Percentiles rank a stretch among this genome's conserved stretches.
phyloP scores from a whole-genome alignment of 73 alveolate species.

The Uronychia setigera region DNA sequence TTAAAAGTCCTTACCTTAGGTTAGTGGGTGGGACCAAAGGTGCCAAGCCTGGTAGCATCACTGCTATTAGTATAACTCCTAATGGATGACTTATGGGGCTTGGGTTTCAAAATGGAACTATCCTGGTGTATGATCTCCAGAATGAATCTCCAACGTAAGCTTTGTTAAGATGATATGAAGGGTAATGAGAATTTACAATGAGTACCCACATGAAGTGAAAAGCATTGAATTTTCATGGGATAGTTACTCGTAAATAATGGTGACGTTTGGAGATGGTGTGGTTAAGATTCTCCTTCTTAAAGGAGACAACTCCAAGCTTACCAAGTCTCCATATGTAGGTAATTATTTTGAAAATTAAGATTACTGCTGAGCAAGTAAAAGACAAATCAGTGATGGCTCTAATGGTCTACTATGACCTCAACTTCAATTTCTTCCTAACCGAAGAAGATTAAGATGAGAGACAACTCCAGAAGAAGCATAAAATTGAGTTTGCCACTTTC shows the following conservation, averaged over 20 bases:
- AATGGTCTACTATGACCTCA: conserved; percentile 28
- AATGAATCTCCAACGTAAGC: background rate
- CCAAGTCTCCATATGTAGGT: conserved; percentile 2
- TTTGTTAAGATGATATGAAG: background rate
- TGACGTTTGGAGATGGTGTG: conserved; percentile 12
- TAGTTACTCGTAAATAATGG: conserved; percentile 37
- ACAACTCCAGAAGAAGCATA: conserved; percentile 10
- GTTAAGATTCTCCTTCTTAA: conserved; percentile 24
- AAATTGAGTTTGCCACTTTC: background rate
- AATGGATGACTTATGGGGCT: conserved; percentile 49
- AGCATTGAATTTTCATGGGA: conserved; percentile 30
- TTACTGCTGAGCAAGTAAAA: background rate
- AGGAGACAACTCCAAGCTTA: background rate
- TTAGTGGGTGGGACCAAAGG: conserved; percentile 57
- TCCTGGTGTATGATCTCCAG: conserved; percentile 38
- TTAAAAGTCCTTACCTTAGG: background rate
- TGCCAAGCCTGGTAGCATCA: conserved; percentile 37
- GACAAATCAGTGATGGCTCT: conserved; percentile 26
- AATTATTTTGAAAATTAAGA: background rate
- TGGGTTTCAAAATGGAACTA: conserved; percentile 48
- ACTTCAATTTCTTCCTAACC: conserved; percentile 12
- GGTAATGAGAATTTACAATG: conserved; percentile 24
- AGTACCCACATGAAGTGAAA: conserved; percentile 12
- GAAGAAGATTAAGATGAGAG: background rate
- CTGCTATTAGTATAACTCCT: conserved; percentile 29